Evolutionary conservation across 371 early-diverging fungal species (phyloP).

Genomic region (Saksenaea oblongispora): DNA sequence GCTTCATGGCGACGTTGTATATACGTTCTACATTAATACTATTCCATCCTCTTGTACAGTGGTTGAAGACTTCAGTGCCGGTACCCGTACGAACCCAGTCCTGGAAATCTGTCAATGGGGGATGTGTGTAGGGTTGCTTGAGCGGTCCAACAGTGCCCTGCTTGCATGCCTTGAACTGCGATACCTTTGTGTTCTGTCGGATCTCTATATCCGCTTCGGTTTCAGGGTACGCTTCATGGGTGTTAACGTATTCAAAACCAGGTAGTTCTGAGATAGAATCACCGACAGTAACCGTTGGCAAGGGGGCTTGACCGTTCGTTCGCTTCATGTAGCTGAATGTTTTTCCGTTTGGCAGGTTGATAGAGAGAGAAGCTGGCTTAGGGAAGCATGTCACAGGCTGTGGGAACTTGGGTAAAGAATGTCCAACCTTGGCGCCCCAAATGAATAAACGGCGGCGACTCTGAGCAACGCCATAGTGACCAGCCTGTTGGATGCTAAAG

Average conservation of each 20-base stretch:
- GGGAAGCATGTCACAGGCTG: constrained; percentile 47
- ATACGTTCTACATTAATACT: constrained; percentile 48
- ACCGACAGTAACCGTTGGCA: constrained; percentile 49
- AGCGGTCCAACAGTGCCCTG: constrained; percentile 31
- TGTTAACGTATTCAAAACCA: constrained; percentile 58
- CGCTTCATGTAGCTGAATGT: constrained; percentile 36
- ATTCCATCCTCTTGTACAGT: constrained; percentile 46
- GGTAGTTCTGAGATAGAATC: constrained; percentile 66
- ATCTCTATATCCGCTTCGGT: constrained; percentile 16
- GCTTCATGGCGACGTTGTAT: constrained; percentile 40
- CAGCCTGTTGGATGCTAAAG: constrained; percentile 61
- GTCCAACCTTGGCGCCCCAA: constrained; percentile 56
- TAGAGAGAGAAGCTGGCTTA: constrained; percentile 27
- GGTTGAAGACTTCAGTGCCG: constrained; percentile 32
- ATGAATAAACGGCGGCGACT: constrained; percentile 60
- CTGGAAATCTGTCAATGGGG: constrained; percentile 54
- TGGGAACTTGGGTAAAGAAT: constrained; percentile 55
- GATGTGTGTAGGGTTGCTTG: constrained; percentile 28
- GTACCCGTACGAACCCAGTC: constrained; percentile 34
- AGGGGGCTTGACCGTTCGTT: constrained; percentile 50
- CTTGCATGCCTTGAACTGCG: constrained; percentile 2
- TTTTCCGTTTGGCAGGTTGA: constrained; percentile 32
- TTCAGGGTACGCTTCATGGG: constrained; percentile 34
- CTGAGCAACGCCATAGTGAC: constrained; percentile 59
- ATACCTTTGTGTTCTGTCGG: constrained; percentile 4